Percentiles rank a stretch among this genome's conserved stretches.
These are phyloP conservation scores for Cercophora scortea DNA, from an alignment of 495 filamentous ascomycete species.

Conservation along the genomic window DNA sequence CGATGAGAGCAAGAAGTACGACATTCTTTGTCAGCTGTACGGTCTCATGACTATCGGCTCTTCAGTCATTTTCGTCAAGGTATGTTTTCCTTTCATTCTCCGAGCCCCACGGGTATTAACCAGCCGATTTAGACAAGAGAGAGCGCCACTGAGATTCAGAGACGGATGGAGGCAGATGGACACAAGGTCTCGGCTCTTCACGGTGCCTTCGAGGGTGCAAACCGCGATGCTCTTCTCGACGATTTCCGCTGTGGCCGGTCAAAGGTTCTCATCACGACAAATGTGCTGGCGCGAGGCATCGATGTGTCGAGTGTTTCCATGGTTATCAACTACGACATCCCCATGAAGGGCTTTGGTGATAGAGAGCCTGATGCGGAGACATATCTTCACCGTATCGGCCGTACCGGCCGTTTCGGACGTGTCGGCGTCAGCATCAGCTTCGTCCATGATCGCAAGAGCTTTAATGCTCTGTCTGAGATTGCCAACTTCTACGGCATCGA, in stretches of 20 bases:
- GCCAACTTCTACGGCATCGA: conserved; percentile 57
- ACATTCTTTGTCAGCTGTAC: conserved; percentile 81
- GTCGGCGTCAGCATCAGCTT: conserved; percentile 95
- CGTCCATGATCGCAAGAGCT: conserved; percentile 72
- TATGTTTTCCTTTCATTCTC: conserved; percentile 28
- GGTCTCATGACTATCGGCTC: conserved; percentile 91
- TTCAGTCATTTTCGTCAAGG: conserved; percentile 95
- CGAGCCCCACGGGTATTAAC: conserved; percentile 14
- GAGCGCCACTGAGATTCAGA: conserved; percentile 74
- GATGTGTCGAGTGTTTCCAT: conserved; percentile 95
- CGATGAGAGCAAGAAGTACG: conserved; percentile 73
- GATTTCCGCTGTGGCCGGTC: conserved; percentile 75
- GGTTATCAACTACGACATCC: conserved; percentile 91
- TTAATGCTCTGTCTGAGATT: conserved; percentile 67
- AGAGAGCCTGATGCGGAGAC: conserved; percentile 72
- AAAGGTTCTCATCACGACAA: conserved; percentile 98
- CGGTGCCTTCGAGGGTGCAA: conserved; percentile 71
- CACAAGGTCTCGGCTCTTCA: conserved; percentile 87
- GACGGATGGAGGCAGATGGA: conserved; percentile 76
- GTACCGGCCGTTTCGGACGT: conserved; percentile 93
- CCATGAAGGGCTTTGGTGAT: conserved; percentile 47
- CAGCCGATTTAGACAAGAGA: conserved; percentile 53
- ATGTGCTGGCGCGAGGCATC: conserved; percentile 93
- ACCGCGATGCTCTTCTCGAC: conserved; percentile 81
- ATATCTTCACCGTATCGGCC: conserved; percentile 96